A percentile compares a stretch with the other conserved stretches of the same genome.
phyloP scores from a whole-genome alignment of 2,329 filamentous ascomycete genomes.

The Monosporascus sp. region DNA sequence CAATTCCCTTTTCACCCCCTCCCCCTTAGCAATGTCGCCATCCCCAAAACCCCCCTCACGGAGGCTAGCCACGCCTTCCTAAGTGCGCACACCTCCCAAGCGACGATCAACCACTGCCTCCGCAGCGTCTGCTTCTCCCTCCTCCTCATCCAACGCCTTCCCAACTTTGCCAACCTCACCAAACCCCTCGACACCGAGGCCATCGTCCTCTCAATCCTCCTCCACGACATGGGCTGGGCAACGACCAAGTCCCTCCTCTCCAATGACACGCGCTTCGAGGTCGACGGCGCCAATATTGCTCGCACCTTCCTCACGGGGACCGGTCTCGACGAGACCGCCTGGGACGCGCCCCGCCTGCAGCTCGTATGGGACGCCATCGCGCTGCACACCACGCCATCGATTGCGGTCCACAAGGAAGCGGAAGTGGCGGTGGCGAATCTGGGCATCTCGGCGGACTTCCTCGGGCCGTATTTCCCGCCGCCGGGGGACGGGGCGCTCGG shows the following conservation, averaged over 20 bases:
- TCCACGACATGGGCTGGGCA: conserved; percentile 20
- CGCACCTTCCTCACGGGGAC: neutral
- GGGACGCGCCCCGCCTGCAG: conserved; percentile 6
- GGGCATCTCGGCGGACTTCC: conserved; percentile 14
- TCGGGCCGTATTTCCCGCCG: conserved; percentile 12
- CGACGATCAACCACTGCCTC: conserved; percentile 18
- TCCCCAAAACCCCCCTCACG: too few relatives aligned
- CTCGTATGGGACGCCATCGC: conserved; percentile 7
- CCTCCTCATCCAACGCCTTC: conserved; percentile 11
- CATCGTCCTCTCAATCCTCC: conserved; percentile 12
- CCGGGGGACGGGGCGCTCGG: neutral
- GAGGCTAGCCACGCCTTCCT: conserved; percentile 5
- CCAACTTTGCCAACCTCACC: conserved; percentile 1
- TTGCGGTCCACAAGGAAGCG: conserved; percentile 10
- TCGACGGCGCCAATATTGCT: conserved; percentile 16
- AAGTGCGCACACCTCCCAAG: conserved; percentile 11
- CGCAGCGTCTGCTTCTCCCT: conserved; percentile 17
- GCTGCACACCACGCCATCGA: conserved; percentile 12
- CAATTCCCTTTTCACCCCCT: conserved; percentile 9
- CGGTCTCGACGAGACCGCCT: neutral
- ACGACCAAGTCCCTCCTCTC: conserved; percentile 3
- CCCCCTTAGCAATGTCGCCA: conserved; percentile 6
- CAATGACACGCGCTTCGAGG: conserved; percentile 14
- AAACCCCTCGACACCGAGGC: conserved; percentile 7
- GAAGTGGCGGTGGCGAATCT: conserved; percentile 14